phyloP scores from a whole-genome alignment of 768 basidiomycete species.

The Naganishia onofrii region DNA sequence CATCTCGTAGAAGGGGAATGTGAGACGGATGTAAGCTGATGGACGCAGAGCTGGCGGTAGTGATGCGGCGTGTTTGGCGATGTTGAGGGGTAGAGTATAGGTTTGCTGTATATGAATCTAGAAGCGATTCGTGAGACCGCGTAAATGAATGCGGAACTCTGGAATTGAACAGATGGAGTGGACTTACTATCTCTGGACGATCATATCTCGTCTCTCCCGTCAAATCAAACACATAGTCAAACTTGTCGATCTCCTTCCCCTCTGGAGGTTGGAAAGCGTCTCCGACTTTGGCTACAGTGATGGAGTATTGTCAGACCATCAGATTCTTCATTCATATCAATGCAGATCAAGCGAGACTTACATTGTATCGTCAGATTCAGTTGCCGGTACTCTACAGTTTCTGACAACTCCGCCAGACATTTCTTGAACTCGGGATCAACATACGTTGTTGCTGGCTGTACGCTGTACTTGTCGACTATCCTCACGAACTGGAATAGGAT shows the following conservation, averaged over 20 bases:
- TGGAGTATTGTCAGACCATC: not conserved
- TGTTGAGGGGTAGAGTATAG: constrained; percentile 40
- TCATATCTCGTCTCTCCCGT: constrained; percentile 47
- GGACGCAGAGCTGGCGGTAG: constrained; percentile 29
- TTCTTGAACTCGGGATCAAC: constrained; percentile 41
- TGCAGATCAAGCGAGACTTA: not conserved
- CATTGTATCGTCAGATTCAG: constrained; percentile 38
- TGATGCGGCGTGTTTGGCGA: constrained; percentile 40
- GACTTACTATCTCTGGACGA: constrained; percentile 47
- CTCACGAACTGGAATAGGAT: not conserved
- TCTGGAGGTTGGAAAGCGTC: constrained; percentile 40
- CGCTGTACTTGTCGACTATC: constrained; percentile 43
- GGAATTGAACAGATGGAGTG: not conserved
- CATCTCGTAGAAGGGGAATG: constrained; percentile 49
- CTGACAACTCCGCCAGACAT: constrained; percentile 30
- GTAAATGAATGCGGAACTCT: not conserved
- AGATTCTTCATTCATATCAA: not conserved
- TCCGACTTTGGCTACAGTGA: constrained; percentile 26
- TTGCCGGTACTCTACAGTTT: constrained; percentile 45
- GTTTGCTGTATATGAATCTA: constrained; percentile 48
- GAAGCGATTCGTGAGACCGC: not conserved
- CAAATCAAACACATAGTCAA: constrained; percentile 48
- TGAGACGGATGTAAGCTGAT: constrained; percentile 43
- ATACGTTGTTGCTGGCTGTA: constrained; percentile 49
- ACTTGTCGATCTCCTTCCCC: constrained; percentile 22